A percentile compares a stretch with the other conserved stretches of the same genome.
These are phyloP conservation scores for Sarocladium strictum DNA, from an alignment of 2,329 filamentous ascomycete genomes.

Conservation along the genomic window DNA sequence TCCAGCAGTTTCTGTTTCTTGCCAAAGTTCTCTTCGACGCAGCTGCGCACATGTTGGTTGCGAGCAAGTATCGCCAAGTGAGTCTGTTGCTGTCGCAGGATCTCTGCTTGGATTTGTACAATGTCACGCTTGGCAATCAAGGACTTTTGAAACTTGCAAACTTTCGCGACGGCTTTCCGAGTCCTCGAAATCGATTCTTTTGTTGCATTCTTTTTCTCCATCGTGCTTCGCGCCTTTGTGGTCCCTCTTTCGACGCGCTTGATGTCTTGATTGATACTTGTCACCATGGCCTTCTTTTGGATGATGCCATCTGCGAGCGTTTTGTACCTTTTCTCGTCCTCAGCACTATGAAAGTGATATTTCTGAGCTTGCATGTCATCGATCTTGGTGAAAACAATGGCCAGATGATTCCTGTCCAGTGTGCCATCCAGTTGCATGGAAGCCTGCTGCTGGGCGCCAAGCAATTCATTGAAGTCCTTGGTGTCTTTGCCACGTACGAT, in stretches of 20 bases:
- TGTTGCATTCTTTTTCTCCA: no score
- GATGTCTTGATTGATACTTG: not conserved
- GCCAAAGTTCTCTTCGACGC: not conserved
- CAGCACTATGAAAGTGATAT: not conserved
- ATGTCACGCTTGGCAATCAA: not conserved
- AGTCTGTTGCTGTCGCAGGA: not conserved
- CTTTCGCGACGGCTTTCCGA: not conserved
- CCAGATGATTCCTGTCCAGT: slow-evolving; percentile 16
- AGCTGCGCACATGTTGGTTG: not conserved
- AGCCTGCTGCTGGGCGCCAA: slow-evolving; percentile 20
- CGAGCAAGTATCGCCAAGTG: not conserved
- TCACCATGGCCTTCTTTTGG: not conserved
- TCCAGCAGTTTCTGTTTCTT: not conserved
- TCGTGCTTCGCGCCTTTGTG: no score
- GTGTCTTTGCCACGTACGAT: slow-evolving; percentile 22
- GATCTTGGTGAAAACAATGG: slow-evolving; percentile 22
- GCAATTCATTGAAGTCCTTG: slow-evolving; percentile 15
- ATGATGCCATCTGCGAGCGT: not conserved
- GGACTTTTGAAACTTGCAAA: no score
- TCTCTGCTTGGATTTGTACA: not conserved
- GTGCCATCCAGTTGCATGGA: slow-evolving; percentile 22
- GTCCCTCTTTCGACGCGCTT: not conserved
- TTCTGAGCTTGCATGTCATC: slow-evolving; percentile 18
- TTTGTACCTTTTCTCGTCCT: not conserved
- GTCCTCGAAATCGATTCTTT: not conserved